Evolutionary conservation across 2,329 filamentous ascomycete species (phyloP).

Genomic region (Epichloe scottii): DNA sequence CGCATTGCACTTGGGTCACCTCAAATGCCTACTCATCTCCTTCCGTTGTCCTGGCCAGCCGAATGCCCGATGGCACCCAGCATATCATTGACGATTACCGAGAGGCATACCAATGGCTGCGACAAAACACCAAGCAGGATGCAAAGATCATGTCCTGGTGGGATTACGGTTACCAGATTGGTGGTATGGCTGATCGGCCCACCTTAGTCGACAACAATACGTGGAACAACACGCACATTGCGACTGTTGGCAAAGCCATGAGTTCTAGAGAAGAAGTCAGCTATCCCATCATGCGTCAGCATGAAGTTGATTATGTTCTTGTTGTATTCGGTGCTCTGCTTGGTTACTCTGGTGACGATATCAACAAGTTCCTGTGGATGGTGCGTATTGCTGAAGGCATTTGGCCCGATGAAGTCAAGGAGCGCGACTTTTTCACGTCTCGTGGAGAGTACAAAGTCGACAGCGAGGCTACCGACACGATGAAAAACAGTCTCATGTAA

Average conservation of each 20-base stretch:
- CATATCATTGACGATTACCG: conserved; percentile 99
- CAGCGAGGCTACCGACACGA: conserved; percentile 82
- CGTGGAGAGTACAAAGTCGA: conserved; percentile 94
- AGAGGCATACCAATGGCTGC: conserved; percentile 98
- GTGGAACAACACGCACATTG: conserved; percentile 99
- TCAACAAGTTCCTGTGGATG: conserved; percentile 99
- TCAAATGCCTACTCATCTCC: conserved; percentile 98
- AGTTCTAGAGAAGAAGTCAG: conserved; percentile 94
- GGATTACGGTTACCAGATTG: conserved; percentile 99
- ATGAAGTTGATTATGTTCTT: conserved; percentile 97
- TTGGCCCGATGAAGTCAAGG: conserved; percentile 98
- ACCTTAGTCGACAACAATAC: conserved; percentile 99
- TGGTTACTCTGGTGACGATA: conserved; percentile 95
- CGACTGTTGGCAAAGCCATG: conserved; percentile 98
- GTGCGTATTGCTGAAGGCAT: conserved; percentile 97
- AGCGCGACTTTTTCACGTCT: conserved; percentile 88
- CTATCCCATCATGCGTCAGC: conserved; percentile 95
- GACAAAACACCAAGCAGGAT: conserved; percentile 88
- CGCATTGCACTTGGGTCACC: conserved; percentile 98
- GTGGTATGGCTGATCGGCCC: conserved; percentile 95
- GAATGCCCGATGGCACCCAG: conserved; percentile 84
- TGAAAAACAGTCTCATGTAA: conserved; percentile 99
- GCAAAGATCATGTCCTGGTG: conserved; percentile 99
- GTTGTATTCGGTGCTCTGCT: conserved; percentile 92
- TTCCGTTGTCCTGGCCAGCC: conserved; percentile 88